Evolutionary conservation across 2,329 filamentous ascomycete species (phyloP).

Genomic region (Alternaria gansuensis): DNA sequence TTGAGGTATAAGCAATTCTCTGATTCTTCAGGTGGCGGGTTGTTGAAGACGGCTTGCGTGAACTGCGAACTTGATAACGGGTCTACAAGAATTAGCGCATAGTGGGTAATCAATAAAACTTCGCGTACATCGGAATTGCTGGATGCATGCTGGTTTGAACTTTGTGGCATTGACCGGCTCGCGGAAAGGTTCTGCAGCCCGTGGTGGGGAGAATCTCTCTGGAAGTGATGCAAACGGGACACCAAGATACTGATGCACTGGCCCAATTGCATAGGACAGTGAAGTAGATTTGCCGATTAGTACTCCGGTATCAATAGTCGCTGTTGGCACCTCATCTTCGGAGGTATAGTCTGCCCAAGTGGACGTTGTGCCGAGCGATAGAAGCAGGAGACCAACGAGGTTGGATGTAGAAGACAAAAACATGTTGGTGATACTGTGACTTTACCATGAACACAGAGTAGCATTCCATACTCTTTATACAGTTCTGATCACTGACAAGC

Average conservation of each 20-base stretch:
- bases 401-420: neutral
- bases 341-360: constrained; percentile 2
- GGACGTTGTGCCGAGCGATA: neutral
- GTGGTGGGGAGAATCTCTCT: constrained; percentile 36
- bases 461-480: neutral
- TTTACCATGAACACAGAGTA: neutral
- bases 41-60: constrained; percentile 34
- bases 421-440: neutral
- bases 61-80: constrained; percentile 28
- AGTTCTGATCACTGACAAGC: neutral
- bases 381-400: neutral
- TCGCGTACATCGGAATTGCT: constrained; percentile 36
- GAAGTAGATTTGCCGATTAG: constrained; percentile 41
- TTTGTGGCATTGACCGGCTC: constrained; percentile 28
- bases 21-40: constrained; percentile 36
- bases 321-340: constrained; percentile 30
- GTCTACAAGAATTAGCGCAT: constrained; percentile 19
- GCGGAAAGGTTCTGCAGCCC: constrained; percentile 24
- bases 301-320: constrained; percentile 35
- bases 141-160: constrained; percentile 37
- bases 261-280: constrained; percentile 28
- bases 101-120: neutral
- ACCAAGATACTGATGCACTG: constrained; percentile 45
- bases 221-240: constrained; percentile 45
- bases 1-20: constrained; percentile 56